phyloP scores from a whole-genome alignment of 2,329 filamentous ascomycete species.

The Pyrenochaeta sp. region DNA sequence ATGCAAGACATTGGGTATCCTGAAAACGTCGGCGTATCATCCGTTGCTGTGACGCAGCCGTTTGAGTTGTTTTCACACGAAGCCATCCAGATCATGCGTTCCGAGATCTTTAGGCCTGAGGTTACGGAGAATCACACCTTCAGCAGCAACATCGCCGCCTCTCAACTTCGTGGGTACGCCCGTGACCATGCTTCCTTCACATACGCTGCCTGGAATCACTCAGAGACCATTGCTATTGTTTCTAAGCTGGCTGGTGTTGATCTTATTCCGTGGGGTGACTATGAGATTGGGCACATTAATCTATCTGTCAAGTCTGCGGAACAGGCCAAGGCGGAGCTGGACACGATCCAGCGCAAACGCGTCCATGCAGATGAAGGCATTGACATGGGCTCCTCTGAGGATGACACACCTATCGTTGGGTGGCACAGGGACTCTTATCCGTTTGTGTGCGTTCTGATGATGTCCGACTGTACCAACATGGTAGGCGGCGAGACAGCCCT shows the following conservation, averaged over 20 bases:
- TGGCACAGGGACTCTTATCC: conserved; percentile 74
- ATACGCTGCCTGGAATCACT: conserved; percentile 68
- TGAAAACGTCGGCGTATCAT: conserved; percentile 66
- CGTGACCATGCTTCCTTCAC: conserved; percentile 70
- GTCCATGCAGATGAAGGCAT: conserved; percentile 54
- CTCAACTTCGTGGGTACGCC: conserved; percentile 64
- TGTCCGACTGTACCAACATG: conserved; percentile 70
- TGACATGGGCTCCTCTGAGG: conserved; percentile 54
- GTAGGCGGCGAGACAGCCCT: conserved; percentile 71
- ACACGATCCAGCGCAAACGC: conserved; percentile 49
- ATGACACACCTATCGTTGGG: conserved; percentile 64
- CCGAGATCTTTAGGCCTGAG: conserved; percentile 67
- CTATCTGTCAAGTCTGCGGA: conserved; percentile 60
- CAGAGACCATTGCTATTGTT: conserved; percentile 62
- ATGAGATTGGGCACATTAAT: conserved; percentile 68
- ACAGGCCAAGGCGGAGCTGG: conserved; percentile 55
- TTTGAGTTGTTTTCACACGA: conserved; percentile 70
- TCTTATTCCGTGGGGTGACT: conserved; percentile 64
- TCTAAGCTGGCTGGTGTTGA: conserved; percentile 67
- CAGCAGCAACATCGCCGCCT: conserved; percentile 66
- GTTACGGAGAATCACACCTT: conserved; percentile 66
- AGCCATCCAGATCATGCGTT: conserved; percentile 68
- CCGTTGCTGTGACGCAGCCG: conserved; percentile 70
- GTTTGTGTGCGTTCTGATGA: conserved; percentile 75
- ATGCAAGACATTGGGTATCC: conserved; percentile 72